A percentile compares a stretch with the other conserved stretches of the same genome.
Evolutionary conservation across 176 grass and related monocot genomes (phyloP).

Genomic region (Triticum timopheevii): DNA sequence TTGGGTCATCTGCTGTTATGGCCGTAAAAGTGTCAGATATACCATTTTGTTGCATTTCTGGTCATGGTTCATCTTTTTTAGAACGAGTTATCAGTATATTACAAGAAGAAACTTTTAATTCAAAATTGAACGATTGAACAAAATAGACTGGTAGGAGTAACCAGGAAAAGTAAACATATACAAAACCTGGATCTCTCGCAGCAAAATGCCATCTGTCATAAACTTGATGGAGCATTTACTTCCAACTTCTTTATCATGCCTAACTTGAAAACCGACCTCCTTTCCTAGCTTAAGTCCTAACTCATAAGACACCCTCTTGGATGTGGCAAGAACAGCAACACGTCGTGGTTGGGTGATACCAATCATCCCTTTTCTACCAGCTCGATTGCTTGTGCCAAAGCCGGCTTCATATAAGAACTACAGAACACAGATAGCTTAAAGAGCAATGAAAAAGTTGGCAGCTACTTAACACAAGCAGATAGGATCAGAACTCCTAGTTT

Average conservation of each 20-base stretch:
- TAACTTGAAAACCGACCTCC: conserved; percentile 88
- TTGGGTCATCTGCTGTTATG: background rate
- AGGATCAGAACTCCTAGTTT: background rate
- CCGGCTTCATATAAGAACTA: conserved; percentile 88
- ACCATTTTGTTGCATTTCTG: background rate
- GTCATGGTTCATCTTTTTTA: background rate
- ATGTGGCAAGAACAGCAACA: conserved; percentile 86
- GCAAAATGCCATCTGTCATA: conserved; percentile 95
- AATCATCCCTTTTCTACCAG: conserved; percentile 74
- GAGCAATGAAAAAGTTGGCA: background rate
- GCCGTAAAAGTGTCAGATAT: background rate
- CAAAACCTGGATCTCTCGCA: conserved; percentile 77
- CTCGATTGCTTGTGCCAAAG: conserved; percentile 65
- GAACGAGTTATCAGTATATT: background rate
- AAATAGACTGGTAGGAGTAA: conserved; percentile 12
- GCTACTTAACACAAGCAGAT: conserved; percentile 18
- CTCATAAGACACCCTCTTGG: conserved; percentile 77
- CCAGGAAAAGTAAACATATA: conserved; percentile 24
- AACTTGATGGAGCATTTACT: conserved; percentile 86
- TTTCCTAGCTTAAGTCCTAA: conserved; percentile 75
- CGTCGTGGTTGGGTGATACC: conserved; percentile 88
- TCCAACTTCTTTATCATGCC: conserved; percentile 77
- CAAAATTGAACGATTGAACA: background rate
- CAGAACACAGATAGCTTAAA: background rate
- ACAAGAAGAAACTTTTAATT: background rate